Base-by-base conservation (phyloP, 345 rosid genomes). In the Geranium brycei region DNA sequence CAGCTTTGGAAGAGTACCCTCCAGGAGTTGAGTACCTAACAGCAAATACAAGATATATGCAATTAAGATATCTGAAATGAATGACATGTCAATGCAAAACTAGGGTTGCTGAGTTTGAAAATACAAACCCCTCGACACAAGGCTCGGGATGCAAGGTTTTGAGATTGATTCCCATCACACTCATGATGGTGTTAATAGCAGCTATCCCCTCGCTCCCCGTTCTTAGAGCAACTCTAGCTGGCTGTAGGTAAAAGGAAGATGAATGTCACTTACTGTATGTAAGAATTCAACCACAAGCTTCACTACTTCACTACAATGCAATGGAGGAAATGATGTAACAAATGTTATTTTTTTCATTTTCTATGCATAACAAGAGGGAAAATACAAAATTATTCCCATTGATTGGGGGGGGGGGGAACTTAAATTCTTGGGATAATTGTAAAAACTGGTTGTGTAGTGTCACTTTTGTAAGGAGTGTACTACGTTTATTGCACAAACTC, bases 101-200 rank as follows among this genome's bases (percentile, higher is more conserved):
- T 51, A 32, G 64, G 12, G 47, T 19, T 19, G 58, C 51, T 32
- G 61, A 73, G 41, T 66, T 14, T 41, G 67, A 68, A 66, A 79
- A 62, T 64, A 57, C 97, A 51, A 59, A 93, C 99, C 97, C 99
- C 76, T 93, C 96, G 28, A 93, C 99, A 68, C 97, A 88, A 58
- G 99, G 97, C 82, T 93, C 96, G 7, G 97, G 99, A 59, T 81
- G 91, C 67, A 90, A 68, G 13, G 95, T 85, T 58, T 83, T 79
- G 60, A 93, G 86, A 79, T 81, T 78, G 73, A 90, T 85, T 72
- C 99, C 99, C 97, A 90, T 93, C 19, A 93, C 91, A 31, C 99
- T 93, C 97, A 86, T 86, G 79, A 93, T 90, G 17, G 97, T 93
- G 70, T 93, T 90, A 41, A 93, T 90, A 47, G 96, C 97, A 78